These are phyloP conservation scores for Cardamine chenopodiifolia DNA, from an alignment of 345 rosid species.

Conservation along the genomic window DNA sequence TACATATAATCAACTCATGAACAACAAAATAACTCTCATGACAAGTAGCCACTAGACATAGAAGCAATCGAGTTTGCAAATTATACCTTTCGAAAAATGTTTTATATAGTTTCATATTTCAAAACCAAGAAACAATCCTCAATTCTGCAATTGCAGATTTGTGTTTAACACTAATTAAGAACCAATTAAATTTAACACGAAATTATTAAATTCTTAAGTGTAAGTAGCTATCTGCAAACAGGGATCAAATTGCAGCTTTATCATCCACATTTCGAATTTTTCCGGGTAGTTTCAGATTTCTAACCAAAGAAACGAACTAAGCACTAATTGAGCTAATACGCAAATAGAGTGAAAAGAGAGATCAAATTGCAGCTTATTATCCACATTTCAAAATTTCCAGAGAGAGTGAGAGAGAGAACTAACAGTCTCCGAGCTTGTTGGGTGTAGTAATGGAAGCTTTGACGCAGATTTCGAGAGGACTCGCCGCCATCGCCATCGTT, in stretches of 20 bases:
- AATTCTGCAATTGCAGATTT: background rate
- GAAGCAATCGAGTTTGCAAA: background rate
- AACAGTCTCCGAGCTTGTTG: slow-evolving; percentile 83
- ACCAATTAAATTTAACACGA: background rate
- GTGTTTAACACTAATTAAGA: background rate
- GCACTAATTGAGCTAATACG: slow-evolving; percentile 3
- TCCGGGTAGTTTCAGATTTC: background rate
- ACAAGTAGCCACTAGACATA: background rate
- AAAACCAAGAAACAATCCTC: background rate
- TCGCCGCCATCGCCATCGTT: slow-evolving; percentile 53
- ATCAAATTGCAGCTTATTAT: slow-evolving; percentile 16
- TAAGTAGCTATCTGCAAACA: background rate
- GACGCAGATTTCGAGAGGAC: slow-evolving; percentile 77
- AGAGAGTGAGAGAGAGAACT: slow-evolving; percentile 35
- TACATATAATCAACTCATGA: background rate
- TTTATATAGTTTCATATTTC: slow-evolving; percentile 1
- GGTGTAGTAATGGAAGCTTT: slow-evolving; percentile 84
- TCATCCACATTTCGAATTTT: slow-evolving; percentile 4
- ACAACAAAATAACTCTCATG: background rate
- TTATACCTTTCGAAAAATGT: background rate
- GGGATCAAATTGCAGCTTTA: background rate
- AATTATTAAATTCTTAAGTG: background rate
- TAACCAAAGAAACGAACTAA: background rate
- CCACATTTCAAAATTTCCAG: slow-evolving; percentile 19
- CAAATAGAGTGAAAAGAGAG: background rate